These are phyloP conservation scores for Orbilia quercus DNA, from an alignment of 2,329 filamentous ascomycete species.

Conservation along the genomic window DNA sequence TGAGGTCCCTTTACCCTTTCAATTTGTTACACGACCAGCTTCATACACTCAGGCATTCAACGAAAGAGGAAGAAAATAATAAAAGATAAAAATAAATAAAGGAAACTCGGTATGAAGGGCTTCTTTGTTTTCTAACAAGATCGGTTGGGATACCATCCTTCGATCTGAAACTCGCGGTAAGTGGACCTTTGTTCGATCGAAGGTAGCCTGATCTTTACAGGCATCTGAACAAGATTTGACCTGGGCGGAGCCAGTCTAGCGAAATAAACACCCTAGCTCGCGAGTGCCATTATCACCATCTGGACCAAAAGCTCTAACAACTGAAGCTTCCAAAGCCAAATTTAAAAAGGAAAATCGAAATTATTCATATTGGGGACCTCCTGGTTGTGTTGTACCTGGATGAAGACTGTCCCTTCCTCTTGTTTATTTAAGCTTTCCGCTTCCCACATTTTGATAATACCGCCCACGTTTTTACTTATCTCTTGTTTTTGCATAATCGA, in stretches of 20 bases:
- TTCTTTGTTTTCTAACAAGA: conserved; percentile 31
- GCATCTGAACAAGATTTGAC: conserved; percentile 44
- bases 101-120: conserved; percentile 11
- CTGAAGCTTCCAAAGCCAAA: conserved; percentile 36
- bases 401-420: conserved; percentile 14
- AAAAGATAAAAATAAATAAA: too few species aligned
- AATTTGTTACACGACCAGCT: conserved; percentile 30
- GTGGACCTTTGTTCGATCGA: conserved; percentile 50
- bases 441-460: conserved; percentile 54
- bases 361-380: conserved; percentile 29
- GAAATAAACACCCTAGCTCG: conserved; percentile 53
- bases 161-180: conserved; percentile 57
- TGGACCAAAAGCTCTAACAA: conserved; percentile 40
- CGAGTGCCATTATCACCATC: conserved; percentile 51
- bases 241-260: conserved; percentile 35
- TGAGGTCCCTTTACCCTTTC: conserved; percentile 6
- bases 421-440: conserved; percentile 54
- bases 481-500: conserved; percentile 36
- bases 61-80: background rate
- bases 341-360: conserved; percentile 42
- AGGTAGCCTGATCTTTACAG: conserved; percentile 43
- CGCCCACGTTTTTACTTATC: conserved; percentile 38
- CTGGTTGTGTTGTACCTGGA: conserved; percentile 54
- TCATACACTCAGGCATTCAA: conserved; percentile 16
- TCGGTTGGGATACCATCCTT: conserved; percentile 37